Evolutionary conservation across 1,284 basidiomycete species (phyloP).

Genomic region (Puccinia polysora): DNA sequence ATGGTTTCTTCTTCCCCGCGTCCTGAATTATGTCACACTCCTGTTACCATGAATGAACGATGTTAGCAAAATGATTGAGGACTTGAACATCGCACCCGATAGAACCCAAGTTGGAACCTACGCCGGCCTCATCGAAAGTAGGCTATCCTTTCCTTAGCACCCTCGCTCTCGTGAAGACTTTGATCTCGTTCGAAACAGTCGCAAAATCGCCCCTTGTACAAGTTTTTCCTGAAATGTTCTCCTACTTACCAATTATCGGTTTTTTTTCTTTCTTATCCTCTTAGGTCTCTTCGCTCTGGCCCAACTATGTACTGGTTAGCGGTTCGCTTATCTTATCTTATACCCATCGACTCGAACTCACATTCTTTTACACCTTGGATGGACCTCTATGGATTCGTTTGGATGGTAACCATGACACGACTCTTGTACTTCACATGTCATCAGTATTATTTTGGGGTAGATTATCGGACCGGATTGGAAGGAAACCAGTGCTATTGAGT

Average conservation of each 20-base stretch:
- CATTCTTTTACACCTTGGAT: not conserved
- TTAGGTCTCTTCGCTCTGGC: no score
- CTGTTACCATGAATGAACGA: no score
- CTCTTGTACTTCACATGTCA: not conserved
- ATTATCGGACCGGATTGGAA: constrained; percentile 10
- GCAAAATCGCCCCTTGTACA: no score
- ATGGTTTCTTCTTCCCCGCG: not conserved
- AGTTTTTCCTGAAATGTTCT: no score
- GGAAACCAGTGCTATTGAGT: constrained; percentile 17
- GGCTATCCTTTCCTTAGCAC: not conserved
- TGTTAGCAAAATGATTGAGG: constrained; percentile 12
- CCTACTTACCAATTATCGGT: not conserved
- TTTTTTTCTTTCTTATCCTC: not conserved
- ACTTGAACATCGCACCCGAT: constrained; percentile 13
- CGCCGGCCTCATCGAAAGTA: constrained; percentile 27
- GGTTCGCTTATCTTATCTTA: no score
- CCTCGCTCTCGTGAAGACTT: not conserved
- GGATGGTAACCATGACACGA: no score
- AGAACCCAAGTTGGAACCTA: constrained; percentile 12
- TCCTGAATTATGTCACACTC: no score
- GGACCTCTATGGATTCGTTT: not conserved
- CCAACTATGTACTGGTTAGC: constrained; percentile 15
- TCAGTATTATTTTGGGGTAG: constrained; percentile 12
- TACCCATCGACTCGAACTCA: no score
- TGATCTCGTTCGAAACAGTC: not conserved